Evolutionary conservation across 2,329 filamentous ascomycete species (phyloP).

Genomic region (Davidsoniella virescens): DNA sequence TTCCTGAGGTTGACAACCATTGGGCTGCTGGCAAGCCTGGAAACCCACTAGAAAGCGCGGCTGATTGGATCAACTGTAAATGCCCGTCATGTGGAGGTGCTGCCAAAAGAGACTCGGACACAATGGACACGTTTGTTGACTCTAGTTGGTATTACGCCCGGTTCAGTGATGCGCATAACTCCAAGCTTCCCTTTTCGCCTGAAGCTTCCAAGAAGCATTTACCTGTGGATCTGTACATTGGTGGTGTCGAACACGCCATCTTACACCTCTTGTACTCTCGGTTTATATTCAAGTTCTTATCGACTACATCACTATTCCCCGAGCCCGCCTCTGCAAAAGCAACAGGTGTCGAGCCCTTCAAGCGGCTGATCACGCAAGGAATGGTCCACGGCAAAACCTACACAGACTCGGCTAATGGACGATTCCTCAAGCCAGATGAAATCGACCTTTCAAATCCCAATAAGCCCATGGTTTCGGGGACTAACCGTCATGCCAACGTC

Average conservation of each 20-base stretch:
- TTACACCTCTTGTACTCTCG: conserved; percentile 76
- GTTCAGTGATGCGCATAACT: conserved; percentile 56
- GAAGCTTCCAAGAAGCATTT: conserved; percentile 36
- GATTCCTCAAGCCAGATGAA: conserved; percentile 62
- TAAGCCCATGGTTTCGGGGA: conserved; percentile 44
- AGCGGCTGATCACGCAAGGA: conserved; percentile 67
- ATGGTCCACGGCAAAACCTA: conserved; percentile 88
- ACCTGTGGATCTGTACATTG: conserved; percentile 77
- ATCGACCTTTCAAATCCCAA: conserved; percentile 44
- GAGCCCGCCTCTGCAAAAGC: conserved; percentile 18
- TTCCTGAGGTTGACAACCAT: conserved; percentile 53
- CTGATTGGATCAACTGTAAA: conserved; percentile 56
- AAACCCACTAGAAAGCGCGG: conserved; percentile 57
- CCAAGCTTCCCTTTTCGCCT: conserved; percentile 43
- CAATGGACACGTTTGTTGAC: conserved; percentile 93
- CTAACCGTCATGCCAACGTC: conserved; percentile 40
- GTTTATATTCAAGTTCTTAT: conserved; percentile 79
- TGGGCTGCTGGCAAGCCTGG: conserved; percentile 55
- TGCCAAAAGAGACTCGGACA: conserved; percentile 75
- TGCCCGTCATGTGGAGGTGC: conserved; percentile 58
- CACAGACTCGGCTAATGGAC: conserved; percentile 55
- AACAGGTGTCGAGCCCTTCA: conserved; percentile 54
- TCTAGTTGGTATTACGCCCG: conserved; percentile 88
- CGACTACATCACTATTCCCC: conserved; percentile 35
- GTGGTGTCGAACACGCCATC: conserved; percentile 81